Base-by-base conservation (phyloP, 495 filamentous ascomycete species). In the Neurospora sp. region DNA sequence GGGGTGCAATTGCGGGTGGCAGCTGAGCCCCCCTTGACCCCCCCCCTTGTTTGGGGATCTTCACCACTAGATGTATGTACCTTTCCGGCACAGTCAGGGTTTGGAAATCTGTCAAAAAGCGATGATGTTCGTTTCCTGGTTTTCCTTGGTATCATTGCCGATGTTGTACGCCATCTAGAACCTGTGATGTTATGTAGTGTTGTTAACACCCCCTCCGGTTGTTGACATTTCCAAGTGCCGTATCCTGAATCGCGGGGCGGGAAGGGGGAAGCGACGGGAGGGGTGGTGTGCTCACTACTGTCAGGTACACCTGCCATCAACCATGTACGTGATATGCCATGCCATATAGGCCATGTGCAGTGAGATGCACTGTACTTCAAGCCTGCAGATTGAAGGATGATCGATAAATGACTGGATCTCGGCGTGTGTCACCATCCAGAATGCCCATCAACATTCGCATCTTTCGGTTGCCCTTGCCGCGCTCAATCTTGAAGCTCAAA, bases 21-120 rank as follows among this genome's bases (percentile, higher is more conserved):
- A 79, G 75, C 77, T 79, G 78, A 78, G 78, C 77, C 77, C 37
- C 53, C 37, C 59, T 44, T 40, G 39, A 3, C 22, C 68, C 73
- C 53, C 73, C 53, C 74, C 53, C 53, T 61, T 61, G 53, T 61
- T 61, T 27, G 22, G 20, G n/a, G 53, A 61, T 61, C 53, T 61
- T 61, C 22, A 4, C 53, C 12, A 53, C 20, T 22, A 22, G 12
- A 20, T 1, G 4, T 37, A 53, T 53, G 53, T 61, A 61, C 22
- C 53, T 61, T 31, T 22, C 5, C 5, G 53, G 53, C 53, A 61
- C 22, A 31, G 22, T 31, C 22, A 31, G 53, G 22, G 22, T 10
- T 61, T 14, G n/a, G 5, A 59, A 12, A 27, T 8, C 53, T 31
- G 53, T 31, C 22, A 31, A 16, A 31, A 12, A 61, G 0, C 1